Evolutionary conservation across 306 rosid species (phyloP).

Genomic region (Nissolia schottii): DNA sequence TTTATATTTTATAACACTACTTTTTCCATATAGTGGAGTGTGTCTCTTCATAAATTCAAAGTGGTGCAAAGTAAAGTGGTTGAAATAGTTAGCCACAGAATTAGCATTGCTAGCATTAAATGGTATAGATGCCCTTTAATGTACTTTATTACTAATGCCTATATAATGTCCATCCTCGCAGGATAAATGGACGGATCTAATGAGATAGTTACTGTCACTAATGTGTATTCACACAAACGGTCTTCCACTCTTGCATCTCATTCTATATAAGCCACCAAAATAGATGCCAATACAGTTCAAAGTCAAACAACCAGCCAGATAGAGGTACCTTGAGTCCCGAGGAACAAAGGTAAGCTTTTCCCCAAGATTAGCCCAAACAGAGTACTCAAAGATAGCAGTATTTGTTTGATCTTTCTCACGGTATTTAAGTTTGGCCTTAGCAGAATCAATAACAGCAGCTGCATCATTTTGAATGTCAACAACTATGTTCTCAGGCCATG

Average conservation of each 20-base stretch:
- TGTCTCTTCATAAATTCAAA: neutral
- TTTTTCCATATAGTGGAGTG: neutral
- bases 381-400: conserved; percentile 57
- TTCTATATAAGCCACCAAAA: conserved; percentile 3
- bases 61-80: neutral
- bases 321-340: conserved; percentile 65
- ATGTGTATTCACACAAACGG: neutral
- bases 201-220: neutral
- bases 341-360: conserved; percentile 77
- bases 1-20: conserved; percentile 3
- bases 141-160: conserved; percentile 3
- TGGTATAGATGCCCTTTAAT: neutral
- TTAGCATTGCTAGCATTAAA: neutral
- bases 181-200: conserved; percentile 6
- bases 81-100: conserved; percentile 1
- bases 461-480: conserved; percentile 56
- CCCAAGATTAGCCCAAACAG: conserved; percentile 73
- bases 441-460: conserved; percentile 38
- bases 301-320: conserved; percentile 18
- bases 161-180: neutral
- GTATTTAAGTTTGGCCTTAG: conserved; percentile 47
- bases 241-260: conserved; percentile 12
- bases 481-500: conserved; percentile 59
- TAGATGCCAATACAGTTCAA: conserved; percentile 6
- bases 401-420: conserved; percentile 42